A percentile compares a stretch with the other conserved stretches of the same genome.
These are phyloP conservation scores for Cercophora newfieldiana DNA, from an alignment of 495 filamentous ascomycete genomes.

Conservation along the genomic window DNA sequence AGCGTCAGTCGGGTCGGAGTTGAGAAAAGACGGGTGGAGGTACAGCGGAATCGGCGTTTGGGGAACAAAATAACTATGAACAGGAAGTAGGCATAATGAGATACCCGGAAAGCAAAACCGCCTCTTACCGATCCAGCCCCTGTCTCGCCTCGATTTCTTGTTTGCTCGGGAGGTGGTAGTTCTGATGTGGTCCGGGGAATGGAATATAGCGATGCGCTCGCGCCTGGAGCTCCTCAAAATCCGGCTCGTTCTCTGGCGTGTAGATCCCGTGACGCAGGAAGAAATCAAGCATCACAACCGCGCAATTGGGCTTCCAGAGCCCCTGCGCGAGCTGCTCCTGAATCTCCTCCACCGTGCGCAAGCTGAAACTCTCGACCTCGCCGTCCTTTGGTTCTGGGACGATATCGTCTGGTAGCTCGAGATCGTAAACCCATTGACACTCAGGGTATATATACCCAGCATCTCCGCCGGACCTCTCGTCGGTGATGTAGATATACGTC, in stretches of 20 bases:
- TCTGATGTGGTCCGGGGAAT: constrained; percentile 69
- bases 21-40: neutral
- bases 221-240: constrained; percentile 75
- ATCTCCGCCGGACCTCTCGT: constrained; percentile 78
- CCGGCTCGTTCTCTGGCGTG: constrained; percentile 76
- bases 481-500: constrained; percentile 83
- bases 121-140: constrained; percentile 13
- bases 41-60: constrained; percentile 9
- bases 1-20: neutral
- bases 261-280: constrained; percentile 83
- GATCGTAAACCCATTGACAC: constrained; percentile 86
- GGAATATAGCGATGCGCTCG: constrained; percentile 78
- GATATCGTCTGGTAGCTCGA: constrained; percentile 70
- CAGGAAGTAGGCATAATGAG: constrained; percentile 13
- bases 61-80: constrained; percentile 7
- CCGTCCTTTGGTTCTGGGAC: constrained; percentile 74
- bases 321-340: constrained; percentile 66
- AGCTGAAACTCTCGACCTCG: constrained; percentile 83
- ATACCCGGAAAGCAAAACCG: constrained; percentile 27
- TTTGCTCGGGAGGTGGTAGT: constrained; percentile 15
- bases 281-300: constrained; percentile 81
- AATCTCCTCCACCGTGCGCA: constrained; percentile 74
- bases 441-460: constrained; percentile 87
- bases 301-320: constrained; percentile 94
- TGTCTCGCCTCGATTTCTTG: constrained; percentile 14